phyloP scores from a whole-genome alignment of 1,139 yeast genomes.

The Kodamaea plutei region DNA sequence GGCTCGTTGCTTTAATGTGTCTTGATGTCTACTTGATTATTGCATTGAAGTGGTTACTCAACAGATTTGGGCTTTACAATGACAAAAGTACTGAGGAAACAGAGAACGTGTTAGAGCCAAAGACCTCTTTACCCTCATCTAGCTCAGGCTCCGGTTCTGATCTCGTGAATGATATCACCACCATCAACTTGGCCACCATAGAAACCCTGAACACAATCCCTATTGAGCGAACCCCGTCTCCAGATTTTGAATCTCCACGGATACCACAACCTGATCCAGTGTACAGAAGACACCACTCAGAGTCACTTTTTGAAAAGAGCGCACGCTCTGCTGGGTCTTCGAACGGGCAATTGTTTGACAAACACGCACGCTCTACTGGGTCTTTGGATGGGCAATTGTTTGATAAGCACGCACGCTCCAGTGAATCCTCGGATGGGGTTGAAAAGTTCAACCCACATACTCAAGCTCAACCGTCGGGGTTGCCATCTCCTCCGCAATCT shows the following conservation, averaged over 20 bases:
- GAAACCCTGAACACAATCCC: neutral
- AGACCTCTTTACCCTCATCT: neutral
- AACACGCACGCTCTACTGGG: too few relatives aligned
- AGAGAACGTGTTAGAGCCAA: slow-evolving; percentile 1
- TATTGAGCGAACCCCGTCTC: slow-evolving; percentile 1
- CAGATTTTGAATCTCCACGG: slow-evolving; percentile 1
- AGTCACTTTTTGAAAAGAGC: too few relatives aligned
- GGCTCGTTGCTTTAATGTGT: slow-evolving; percentile 52
- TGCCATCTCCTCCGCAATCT: too few relatives aligned
- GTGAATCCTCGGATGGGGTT: neutral
- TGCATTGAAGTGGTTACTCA: slow-evolving; percentile 24
- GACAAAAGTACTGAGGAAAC: slow-evolving; percentile 4
- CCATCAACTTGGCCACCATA: slow-evolving; percentile 6
- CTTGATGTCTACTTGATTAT: slow-evolving; percentile 39
- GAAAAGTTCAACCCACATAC: neutral
- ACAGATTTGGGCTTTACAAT: slow-evolving; percentile 13
- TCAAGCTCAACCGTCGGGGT: neutral
- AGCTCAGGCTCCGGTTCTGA: slow-evolving; percentile 2
- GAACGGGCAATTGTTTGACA: too few relatives aligned
- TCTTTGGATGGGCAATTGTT: neutral
- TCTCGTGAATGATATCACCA: slow-evolving; percentile 8
- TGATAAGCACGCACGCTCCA: too few relatives aligned
- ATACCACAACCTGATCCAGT: slow-evolving; percentile 5
- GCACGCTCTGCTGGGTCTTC: too few relatives aligned
- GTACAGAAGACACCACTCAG: slow-evolving; percentile 1